Conservation (phyloP, 176 grass and related monocot species). For the Musa itinerans region DNA sequence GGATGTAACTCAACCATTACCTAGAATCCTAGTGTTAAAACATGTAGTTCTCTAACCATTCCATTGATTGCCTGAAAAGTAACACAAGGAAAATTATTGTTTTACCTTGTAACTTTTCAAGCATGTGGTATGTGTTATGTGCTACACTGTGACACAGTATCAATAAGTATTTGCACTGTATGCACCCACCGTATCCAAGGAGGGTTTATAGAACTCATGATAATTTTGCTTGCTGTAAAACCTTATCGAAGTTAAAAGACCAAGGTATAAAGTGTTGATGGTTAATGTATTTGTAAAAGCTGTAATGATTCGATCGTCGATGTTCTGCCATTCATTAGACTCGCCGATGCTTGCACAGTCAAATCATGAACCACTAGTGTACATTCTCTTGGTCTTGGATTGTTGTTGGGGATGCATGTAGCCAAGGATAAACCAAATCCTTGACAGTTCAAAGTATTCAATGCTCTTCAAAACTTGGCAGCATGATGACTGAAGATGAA, state of each 20-base stretch:
- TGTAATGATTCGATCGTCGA: too few species aligned
- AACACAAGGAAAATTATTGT: slow-evolving; percentile 8
- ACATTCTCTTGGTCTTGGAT: too few species aligned
- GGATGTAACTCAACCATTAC: slow-evolving; percentile 32
- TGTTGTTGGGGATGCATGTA: too few species aligned
- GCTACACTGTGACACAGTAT: slow-evolving; percentile 3
- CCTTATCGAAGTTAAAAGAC: background rate
- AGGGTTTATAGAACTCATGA: background rate
- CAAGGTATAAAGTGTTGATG: too few species aligned
- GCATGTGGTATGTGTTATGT: slow-evolving; percentile 42
- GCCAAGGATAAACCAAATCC: too few species aligned
- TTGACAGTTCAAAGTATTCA: too few species aligned
- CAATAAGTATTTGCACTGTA: background rate
- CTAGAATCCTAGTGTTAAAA: slow-evolving; percentile 10
- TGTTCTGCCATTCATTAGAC: too few species aligned
- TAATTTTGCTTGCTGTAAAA: background rate
- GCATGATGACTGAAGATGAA: too few species aligned
- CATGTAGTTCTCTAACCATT: slow-evolving; percentile 21
- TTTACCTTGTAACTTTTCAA: slow-evolving; percentile 18
- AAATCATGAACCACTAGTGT: too few species aligned
- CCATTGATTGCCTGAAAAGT: slow-evolving; percentile 50
- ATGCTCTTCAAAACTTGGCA: too few species aligned
- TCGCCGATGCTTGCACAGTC: too few species aligned
- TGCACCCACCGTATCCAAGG: background rate
- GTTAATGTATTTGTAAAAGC: too few species aligned